Conservation (phyloP, 176 grass and related monocot species). For the Eleusine indica region DNA sequence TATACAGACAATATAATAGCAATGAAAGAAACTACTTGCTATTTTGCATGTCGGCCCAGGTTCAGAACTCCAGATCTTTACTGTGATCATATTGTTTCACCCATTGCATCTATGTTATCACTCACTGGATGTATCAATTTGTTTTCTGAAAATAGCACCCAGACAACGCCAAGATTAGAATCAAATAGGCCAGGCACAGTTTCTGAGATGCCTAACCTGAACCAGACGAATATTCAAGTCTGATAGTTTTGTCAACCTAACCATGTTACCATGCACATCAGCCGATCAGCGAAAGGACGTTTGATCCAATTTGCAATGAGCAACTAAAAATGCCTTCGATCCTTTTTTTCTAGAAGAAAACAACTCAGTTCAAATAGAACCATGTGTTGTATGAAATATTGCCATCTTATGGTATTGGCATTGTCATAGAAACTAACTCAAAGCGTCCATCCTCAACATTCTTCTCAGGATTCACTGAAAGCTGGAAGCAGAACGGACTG, state of each 20-base stretch:
- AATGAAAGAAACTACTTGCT: constrained; percentile 4
- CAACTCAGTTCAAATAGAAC: neutral
- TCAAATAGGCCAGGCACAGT: neutral
- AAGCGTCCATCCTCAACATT: constrained; percentile 62
- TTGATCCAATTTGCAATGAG: neutral
- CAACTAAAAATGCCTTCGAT: neutral
- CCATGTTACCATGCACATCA: neutral
- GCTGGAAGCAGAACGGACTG: constrained; percentile 64
- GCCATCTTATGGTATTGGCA: constrained; percentile 41
- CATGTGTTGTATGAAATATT: neutral
- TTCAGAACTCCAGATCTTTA: neutral
- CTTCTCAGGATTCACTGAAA: constrained; percentile 51
- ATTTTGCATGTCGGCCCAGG: neutral
- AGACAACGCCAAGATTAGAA: neutral
- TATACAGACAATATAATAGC: neutral
- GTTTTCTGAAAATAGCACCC: constrained; percentile 7
- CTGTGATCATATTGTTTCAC: neutral
- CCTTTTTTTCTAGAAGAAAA: neutral
- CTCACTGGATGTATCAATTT: neutral
- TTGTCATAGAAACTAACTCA: constrained; percentile 54
- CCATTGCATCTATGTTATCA: neutral
- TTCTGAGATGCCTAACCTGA: neutral
- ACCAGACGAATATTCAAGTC: neutral
- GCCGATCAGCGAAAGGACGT: neutral
- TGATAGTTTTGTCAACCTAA: neutral